Percentiles rank a stretch among this genome's conserved stretches.
Evolutionary conservation across 2,329 filamentous ascomycete genomes (phyloP).

Genomic region (Davidsoniella neocaledoniae): DNA sequence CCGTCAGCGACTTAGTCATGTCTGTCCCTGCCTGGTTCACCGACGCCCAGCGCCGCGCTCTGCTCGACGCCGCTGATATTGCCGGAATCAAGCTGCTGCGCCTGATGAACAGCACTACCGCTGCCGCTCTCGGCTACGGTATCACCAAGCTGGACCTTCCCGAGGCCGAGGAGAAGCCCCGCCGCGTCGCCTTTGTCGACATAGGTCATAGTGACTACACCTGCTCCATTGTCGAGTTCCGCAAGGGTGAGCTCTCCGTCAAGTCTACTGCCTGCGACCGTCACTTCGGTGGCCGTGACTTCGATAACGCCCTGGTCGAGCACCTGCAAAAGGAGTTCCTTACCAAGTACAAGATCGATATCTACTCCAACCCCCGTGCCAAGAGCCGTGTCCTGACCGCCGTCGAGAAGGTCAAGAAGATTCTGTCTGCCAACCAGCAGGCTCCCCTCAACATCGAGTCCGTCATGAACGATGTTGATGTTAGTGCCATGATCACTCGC

Average conservation of each 20-base stretch:
- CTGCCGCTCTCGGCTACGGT: slow-evolving; percentile 86
- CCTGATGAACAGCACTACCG: slow-evolving; percentile 95
- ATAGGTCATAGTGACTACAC: slow-evolving; percentile 96
- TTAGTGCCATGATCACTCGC: slow-evolving; percentile 73
- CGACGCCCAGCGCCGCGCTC: slow-evolving; percentile 72
- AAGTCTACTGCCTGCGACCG: slow-evolving; percentile 86
- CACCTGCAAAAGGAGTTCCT: slow-evolving; percentile 94
- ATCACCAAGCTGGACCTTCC: slow-evolving; percentile 96
- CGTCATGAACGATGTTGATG: slow-evolving; percentile 95
- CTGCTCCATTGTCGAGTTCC: slow-evolving; percentile 85
- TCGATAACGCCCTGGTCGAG: slow-evolving; percentile 87
- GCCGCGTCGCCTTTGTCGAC: slow-evolving; percentile 81
- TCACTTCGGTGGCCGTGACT: slow-evolving; percentile 93
- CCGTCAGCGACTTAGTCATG: slow-evolving; percentile 84
- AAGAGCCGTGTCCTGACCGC: slow-evolving; percentile 71
- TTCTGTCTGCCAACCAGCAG: slow-evolving; percentile 84
- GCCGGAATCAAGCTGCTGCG: slow-evolving; percentile 83
- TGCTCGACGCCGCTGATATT: slow-evolving; percentile 86
- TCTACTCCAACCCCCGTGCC: slow-evolving; percentile 78
- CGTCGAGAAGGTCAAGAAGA: slow-evolving; percentile 97
- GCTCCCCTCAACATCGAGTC: slow-evolving; percentile 95
- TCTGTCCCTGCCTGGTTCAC: slow-evolving; percentile 96
- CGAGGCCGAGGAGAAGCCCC: slow-evolving; percentile 73
- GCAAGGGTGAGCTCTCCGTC: slow-evolving; percentile 88
- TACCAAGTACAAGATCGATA: slow-evolving; percentile 95